Evolutionary conservation across 331 rosid species (phyloP), one percentile per base, ranked within the genome.

Genomic region (Saraca asoca): DNA sequence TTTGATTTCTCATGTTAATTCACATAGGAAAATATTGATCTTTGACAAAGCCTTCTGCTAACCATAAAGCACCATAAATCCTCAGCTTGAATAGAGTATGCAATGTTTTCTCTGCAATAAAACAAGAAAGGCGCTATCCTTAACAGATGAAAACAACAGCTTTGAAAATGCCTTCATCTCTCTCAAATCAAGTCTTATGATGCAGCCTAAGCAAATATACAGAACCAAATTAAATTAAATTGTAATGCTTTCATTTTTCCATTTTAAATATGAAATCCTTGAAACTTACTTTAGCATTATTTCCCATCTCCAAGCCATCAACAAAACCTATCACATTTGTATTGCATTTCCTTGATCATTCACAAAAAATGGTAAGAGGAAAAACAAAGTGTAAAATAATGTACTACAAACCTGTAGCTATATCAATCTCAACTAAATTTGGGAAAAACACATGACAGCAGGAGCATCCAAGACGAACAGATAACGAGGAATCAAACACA

Each of bases 221-320:
- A 58, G 7, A 44, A 58, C 38, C 63, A 75, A 48, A 70, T 70
- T 19, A 18, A 58, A 39, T 34, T 46, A 10, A 20, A 55, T 48
- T 9, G 58, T 20, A 17, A 15, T n/a, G 59, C 45, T 16, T 18
- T 41, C 35, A 14, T 44, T 2, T 5, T 39, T 31, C 12, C 16
- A 65, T 37, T 46, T 41, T 64, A 15, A 41, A 51, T 11, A 20
- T 35, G 72, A 48, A 43, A 51, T 43, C 43, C 5, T 64, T 69
- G 42, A 50, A 34, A 58, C 78, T 78, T 76, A 89, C 98, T 84
- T 89, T 92, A 12, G 96, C 81, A 79, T 92, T 92, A 73, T 92
- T 85, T 78, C 96, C 96, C 98, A 89, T 89, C 75, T 81, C 93
- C 95, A 92, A 81, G 45, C 98, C 98, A 72, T 92, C 98, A 72